A percentile compares a stretch with the other conserved stretches of the same genome.
These are phyloP conservation scores for Quercus suber DNA, from an alignment of 306 rosid genomes.

Conservation along the genomic window DNA sequence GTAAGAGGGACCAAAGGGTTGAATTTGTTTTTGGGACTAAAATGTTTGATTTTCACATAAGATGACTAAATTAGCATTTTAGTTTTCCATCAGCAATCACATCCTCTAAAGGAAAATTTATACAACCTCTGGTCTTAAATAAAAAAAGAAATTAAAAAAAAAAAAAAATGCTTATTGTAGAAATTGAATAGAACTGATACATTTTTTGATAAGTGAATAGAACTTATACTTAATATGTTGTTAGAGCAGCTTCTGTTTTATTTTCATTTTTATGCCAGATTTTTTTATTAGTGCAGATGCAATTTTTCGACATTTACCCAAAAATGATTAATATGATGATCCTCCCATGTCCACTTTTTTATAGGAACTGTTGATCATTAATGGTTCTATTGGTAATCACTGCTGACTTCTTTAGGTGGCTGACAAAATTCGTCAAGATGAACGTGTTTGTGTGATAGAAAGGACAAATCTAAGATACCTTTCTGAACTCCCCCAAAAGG, in stretches of 20 bases:
- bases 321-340: not conserved
- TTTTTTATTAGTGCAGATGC: too few relatives aligned
- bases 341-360: not conserved
- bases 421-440: slow-evolving; percentile 75
- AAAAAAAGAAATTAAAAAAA: too few relatives aligned
- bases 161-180: not conserved
- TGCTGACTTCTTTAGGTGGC: slow-evolving; percentile 61
- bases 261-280: too few relatives aligned
- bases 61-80: not conserved
- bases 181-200: not conserved
- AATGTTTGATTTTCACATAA: slow-evolving; percentile 2
- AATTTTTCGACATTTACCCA: not conserved
- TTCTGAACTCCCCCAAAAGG: slow-evolving; percentile 77
- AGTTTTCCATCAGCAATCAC: slow-evolving; percentile 2
- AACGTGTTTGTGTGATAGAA: slow-evolving; percentile 79
- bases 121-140: not conserved
- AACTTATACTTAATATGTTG: too few relatives aligned
- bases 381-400: not conserved
- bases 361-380: not conserved
- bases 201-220: too few relatives aligned
- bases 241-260: too few relatives aligned
- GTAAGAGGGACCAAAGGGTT: not conserved
- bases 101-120: not conserved
- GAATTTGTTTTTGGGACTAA: not conserved
- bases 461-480: slow-evolving; percentile 87